These are phyloP conservation scores for Carpinus fangiana DNA, from an alignment of 306 rosid species.

Conservation along the genomic window DNA sequence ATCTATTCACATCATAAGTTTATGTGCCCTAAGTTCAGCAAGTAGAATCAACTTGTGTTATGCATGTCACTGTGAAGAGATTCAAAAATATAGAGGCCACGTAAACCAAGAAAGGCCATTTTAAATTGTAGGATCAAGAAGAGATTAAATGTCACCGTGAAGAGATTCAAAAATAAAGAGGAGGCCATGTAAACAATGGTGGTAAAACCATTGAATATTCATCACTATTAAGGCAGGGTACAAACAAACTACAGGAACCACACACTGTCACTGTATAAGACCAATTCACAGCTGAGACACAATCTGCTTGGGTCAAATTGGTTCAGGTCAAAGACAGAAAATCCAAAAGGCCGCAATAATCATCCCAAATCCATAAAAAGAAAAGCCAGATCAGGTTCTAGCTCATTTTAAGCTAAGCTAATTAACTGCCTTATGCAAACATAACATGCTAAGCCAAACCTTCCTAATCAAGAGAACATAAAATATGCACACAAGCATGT, in stretches of 20 bases:
- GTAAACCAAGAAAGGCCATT: too few species aligned
- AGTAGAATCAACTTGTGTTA: not conserved
- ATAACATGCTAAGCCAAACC: not conserved
- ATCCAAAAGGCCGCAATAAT: not conserved
- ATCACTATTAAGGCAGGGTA: not conserved
- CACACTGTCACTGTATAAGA: too few species aligned
- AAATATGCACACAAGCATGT: not conserved
- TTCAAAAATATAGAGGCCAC: too few species aligned
- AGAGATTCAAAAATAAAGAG: too few species aligned
- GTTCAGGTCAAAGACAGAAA: not conserved
- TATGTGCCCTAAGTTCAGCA: not conserved
- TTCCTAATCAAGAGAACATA: not conserved
- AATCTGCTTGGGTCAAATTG: not conserved
- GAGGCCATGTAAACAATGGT: too few species aligned
- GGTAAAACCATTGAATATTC: too few species aligned
- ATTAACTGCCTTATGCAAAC: not conserved
- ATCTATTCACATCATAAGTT: not conserved
- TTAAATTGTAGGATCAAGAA: too few species aligned
- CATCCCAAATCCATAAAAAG: not conserved
- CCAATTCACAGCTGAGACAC: not conserved
- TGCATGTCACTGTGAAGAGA: too few species aligned
- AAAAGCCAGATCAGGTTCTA: not conserved
- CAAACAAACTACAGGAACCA: too few species aligned
- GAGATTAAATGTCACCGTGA: too few species aligned
- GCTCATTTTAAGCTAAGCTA: not conserved